A percentile compares a stretch with the other conserved stretches of the same genome.
Evolutionary conservation across 352 stramenopile species (phyloP).

Genomic region (Phytophthora tentaculata): DNA sequence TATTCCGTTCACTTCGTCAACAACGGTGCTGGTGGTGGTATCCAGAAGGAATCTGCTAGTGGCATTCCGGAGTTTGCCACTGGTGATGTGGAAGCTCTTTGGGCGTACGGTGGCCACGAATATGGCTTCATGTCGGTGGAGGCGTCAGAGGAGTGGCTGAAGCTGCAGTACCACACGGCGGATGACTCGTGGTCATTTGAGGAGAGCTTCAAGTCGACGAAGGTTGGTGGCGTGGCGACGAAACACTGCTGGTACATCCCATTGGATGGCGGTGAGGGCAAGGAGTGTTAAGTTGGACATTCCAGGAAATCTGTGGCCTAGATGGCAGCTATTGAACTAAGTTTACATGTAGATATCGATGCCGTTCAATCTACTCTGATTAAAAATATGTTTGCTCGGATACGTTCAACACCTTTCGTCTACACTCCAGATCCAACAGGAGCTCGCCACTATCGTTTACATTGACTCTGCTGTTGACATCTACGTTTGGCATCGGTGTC

Average conservation of each 20-base stretch:
- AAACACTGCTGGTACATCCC: conserved; percentile 87
- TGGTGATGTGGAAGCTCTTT: conserved; percentile 58
- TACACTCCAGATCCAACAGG: neutral
- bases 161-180: conserved; percentile 74
- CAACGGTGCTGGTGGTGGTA: conserved; percentile 82
- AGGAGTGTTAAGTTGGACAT: conserved; percentile 37
- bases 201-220: conserved; percentile 56
- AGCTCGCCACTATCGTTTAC: too few relatives aligned
- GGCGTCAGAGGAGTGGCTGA: conserved; percentile 68
- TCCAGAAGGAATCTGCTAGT: conserved; percentile 80
- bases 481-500: too few relatives aligned
- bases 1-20: conserved; percentile 75
- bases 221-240: conserved; percentile 54
- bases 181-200: conserved; percentile 69
- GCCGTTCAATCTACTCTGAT: neutral
- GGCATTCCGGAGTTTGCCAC: conserved; percentile 62
- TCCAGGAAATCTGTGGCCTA: conserved; percentile 4
- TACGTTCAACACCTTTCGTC: neutral
- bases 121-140: conserved; percentile 79
- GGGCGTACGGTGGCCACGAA: conserved; percentile 65
- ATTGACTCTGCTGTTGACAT: too few relatives aligned
- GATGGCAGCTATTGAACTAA: conserved; percentile 4
- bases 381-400: neutral
- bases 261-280: conserved; percentile 39
- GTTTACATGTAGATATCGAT: conserved; percentile 2